These are phyloP conservation scores for Suillus bovinus DNA, from an alignment of 768 basidiomycete genomes.

Conservation along the genomic window DNA sequence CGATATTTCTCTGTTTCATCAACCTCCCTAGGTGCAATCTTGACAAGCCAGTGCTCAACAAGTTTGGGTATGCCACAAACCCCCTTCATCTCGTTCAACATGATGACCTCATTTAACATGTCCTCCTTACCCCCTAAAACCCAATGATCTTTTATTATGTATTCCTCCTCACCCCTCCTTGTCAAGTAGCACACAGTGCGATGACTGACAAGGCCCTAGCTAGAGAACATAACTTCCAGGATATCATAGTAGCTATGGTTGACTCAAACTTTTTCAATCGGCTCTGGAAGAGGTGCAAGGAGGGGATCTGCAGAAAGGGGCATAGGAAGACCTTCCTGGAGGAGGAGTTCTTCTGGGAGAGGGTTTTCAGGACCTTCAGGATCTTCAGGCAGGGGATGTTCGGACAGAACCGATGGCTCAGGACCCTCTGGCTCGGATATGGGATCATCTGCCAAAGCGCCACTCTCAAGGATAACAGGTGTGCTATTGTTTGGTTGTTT, in stretches of 20 bases:
- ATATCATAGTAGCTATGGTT: not conserved
- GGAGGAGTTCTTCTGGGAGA: too few relatives aligned
- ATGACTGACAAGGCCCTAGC: not conserved
- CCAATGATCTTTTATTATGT: slow-evolving; percentile 11
- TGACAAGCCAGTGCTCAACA: not conserved
- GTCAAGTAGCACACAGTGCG: not conserved
- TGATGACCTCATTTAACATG: slow-evolving; percentile 8
- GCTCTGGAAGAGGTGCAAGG: not conserved
- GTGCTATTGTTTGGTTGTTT: too few relatives aligned
- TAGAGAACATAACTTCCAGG: not conserved
- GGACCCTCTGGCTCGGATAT: too few relatives aligned
- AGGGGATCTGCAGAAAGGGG: not conserved
- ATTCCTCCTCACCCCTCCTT: not conserved
- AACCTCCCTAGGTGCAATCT: not conserved
- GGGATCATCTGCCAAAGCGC: too few relatives aligned
- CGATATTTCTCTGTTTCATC: not conserved
- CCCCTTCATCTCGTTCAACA: slow-evolving; percentile 6
- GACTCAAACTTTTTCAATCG: not conserved
- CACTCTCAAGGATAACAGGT: too few relatives aligned
- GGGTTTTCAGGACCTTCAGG: too few relatives aligned
- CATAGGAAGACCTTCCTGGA: too few relatives aligned
- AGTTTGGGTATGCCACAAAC: slow-evolving; percentile 7
- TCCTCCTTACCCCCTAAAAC: not conserved
- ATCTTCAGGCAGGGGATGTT: not conserved
- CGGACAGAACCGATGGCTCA: too few relatives aligned